Base-by-base conservation (phyloP, 2,329 filamentous ascomycete genomes). In the Leptographium flavum region DNA sequence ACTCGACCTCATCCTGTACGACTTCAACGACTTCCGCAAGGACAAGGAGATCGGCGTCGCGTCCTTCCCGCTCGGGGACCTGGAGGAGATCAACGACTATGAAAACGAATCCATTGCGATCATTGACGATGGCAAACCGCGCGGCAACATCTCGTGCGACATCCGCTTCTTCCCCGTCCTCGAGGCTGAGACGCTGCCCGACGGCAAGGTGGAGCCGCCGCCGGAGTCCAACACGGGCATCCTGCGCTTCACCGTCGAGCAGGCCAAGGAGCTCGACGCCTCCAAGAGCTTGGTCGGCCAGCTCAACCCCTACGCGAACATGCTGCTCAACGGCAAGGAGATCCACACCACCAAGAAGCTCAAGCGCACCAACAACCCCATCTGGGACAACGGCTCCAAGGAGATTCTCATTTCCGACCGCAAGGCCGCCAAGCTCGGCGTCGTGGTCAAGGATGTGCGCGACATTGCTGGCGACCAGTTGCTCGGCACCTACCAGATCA, bases 311-410 rank as follows among this genome's bases (percentile, higher is more conserved):
- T 98, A 96, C 54, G 88, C 86, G 10, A 72, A 80, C 28, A 72
- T 98, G 42, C 73, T 95, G 38, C 76, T 98, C 54, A 98, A 98
- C 56, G 84, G 87, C 51, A 94, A 92, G 63, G 83, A 93, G 59
- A 74, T 96, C 5, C 87, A 94, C 56, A 73, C 79, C 46, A 94
- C 88, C 44, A 86, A 87, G 65, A 93, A 88, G 63, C 74, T 95
- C 56, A 98, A 96, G 73, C 82, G 90, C 49, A 96, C 87, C 49
- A 98, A 98, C 66, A 92, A 94, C 56, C 92, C 92, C 8, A 88
- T 98, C 56, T 98, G 88, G 81, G 82, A 90, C 45, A 83, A 96
- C 58, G 85, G 85, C 7, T 83, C 80, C 54, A 94, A 94, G 65
- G 92, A 98, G 58, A 79, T 98, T 54, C 77, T 98, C 49, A 90